Conservation (phyloP, 139 green algal species). For the Coccomyxa sp. region DNA sequence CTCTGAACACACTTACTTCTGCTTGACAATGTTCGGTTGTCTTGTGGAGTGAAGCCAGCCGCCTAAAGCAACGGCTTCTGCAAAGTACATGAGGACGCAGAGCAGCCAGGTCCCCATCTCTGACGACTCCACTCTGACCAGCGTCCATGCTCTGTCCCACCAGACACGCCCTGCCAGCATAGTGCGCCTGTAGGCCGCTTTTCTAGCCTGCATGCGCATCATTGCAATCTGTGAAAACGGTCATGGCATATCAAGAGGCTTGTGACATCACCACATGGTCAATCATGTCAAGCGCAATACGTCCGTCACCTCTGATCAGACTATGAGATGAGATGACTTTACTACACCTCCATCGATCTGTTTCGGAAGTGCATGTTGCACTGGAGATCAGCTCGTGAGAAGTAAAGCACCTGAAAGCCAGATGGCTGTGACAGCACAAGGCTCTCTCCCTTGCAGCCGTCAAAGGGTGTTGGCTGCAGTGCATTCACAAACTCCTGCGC, state of each 20-base stretch:
- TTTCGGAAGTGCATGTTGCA: neutral
- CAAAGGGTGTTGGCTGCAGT: constrained; percentile 8
- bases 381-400: neutral
- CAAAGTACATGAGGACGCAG: neutral
- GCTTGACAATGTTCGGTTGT: too few species aligned
- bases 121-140: neutral
- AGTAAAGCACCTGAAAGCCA: neutral
- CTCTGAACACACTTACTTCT: too few species aligned
- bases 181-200: neutral
- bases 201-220: neutral
- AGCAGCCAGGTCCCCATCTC: neutral
- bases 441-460: constrained; percentile 7
- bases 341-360: too few species aligned
- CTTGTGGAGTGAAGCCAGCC: too few species aligned
- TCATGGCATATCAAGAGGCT: too few species aligned
- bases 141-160: neutral
- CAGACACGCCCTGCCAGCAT: neutral
- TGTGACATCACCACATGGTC: too few species aligned
- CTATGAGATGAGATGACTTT: too few species aligned
- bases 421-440: neutral
- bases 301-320: too few species aligned
- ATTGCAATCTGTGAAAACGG: neutral
- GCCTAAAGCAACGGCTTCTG: neutral
- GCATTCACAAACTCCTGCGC: neutral
- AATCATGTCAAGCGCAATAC: too few species aligned